Evolutionary conservation across 139 green algal genomes (phyloP).

Genomic region (Choricystis sp.): DNA sequence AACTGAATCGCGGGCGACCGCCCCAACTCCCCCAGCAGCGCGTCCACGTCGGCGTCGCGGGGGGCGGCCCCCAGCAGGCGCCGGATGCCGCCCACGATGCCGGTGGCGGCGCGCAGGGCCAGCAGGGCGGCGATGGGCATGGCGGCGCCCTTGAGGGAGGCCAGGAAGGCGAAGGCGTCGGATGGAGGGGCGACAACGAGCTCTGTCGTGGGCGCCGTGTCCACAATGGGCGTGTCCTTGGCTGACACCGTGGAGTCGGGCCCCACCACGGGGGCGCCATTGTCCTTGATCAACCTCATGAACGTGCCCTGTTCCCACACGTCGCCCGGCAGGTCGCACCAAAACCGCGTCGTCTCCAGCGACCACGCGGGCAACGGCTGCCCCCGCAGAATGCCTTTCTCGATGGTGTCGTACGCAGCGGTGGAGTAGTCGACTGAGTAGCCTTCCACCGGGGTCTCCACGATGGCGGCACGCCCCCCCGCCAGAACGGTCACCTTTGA

Average conservation of each 20-base stretch:
- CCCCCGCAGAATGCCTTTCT: constrained; percentile 22
- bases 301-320: constrained; percentile 46
- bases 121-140: constrained; percentile 33
- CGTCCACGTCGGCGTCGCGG: background rate
- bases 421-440: constrained; percentile 14
- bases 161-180: no score
- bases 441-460: constrained; percentile 40
- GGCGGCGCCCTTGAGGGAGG: background rate
- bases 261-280: background rate
- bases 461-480: constrained; percentile 45
- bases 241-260: background rate
- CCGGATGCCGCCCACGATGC: background rate
- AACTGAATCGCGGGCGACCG: constrained; percentile 20
- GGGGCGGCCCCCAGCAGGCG: background rate
- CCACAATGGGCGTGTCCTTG: background rate
- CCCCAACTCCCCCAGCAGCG: constrained; percentile 22
- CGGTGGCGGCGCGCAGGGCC: constrained; percentile 20
- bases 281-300: constrained; percentile 35
- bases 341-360: constrained; percentile 63
- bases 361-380: constrained; percentile 29
- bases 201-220: background rate
- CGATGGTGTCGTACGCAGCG: constrained; percentile 9
- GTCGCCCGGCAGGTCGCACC: constrained; percentile 42
- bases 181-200: no score
- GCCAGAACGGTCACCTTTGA: constrained; percentile 45